Evolutionary conservation across 1,139 yeast genomes (phyloP).

Genomic region (Nematodospora anomalae): DNA sequence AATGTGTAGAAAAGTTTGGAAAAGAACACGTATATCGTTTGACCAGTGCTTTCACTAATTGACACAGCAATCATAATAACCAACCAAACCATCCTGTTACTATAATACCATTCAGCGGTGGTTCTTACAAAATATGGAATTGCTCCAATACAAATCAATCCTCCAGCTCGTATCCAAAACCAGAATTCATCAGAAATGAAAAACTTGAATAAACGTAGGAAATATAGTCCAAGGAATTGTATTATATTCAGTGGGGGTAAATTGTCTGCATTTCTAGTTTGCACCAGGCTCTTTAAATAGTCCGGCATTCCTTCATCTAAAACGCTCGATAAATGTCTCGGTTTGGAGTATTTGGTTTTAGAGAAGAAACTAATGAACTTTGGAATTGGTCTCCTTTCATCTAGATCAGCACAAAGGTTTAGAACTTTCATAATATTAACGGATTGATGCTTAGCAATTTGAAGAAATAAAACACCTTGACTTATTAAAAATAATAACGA

Average conservation of each 20-base stretch:
- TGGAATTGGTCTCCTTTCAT: slow-evolving; percentile 29
- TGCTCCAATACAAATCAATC: slow-evolving; percentile 25
- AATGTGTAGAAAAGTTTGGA: slow-evolving; percentile 31
- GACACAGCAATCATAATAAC: slow-evolving; percentile 37
- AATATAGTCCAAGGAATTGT: slow-evolving; percentile 23
- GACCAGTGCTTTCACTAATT: slow-evolving; percentile 35
- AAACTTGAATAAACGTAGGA: slow-evolving; percentile 18
- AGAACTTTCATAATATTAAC: slow-evolving; percentile 19
- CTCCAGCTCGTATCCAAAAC: slow-evolving; percentile 35
- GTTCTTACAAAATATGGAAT: slow-evolving; percentile 31
- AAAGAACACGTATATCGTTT: slow-evolving; percentile 30
- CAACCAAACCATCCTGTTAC: slow-evolving; percentile 32
- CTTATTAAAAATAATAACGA: slow-evolving; percentile 28
- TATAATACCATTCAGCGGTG: slow-evolving; percentile 34
- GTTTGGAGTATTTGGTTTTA: slow-evolving; percentile 15
- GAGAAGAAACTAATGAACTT: slow-evolving; percentile 24
- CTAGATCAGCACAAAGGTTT: slow-evolving; percentile 28
- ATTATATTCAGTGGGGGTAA: slow-evolving; percentile 25
- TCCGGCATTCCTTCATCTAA: slow-evolving; percentile 14
- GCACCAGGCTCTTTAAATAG: slow-evolving; percentile 18
- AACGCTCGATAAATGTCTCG: slow-evolving; percentile 14
- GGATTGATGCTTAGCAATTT: slow-evolving; percentile 22
- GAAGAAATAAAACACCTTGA: slow-evolving; percentile 27
- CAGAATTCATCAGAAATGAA: slow-evolving; percentile 26
- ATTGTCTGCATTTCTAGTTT: slow-evolving; percentile 32